These are phyloP conservation scores for Smallanthus sonchifolius DNA, from an alignment of 129 eudicot genomes.

Conservation along the genomic window DNA sequence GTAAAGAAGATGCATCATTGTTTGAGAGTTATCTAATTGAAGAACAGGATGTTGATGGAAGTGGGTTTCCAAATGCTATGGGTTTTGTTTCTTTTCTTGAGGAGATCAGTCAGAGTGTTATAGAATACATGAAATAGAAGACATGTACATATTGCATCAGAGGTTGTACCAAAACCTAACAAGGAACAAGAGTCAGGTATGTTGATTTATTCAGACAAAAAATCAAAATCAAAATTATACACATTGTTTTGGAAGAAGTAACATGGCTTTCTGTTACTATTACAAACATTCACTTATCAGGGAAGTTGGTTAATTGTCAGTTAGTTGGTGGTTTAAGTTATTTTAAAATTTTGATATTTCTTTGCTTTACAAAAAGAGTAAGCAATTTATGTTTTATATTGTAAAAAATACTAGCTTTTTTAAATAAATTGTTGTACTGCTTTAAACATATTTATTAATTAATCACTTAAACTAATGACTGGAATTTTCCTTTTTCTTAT, in stretches of 20 bases:
- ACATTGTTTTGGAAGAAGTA: slow-evolving; percentile 12
- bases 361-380: too few species aligned
- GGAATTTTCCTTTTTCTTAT: too few species aligned
- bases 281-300: background rate
- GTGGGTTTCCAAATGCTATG: slow-evolving; percentile 76
- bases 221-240: slow-evolving; percentile 10
- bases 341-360: too few species aligned
- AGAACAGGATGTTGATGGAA: slow-evolving; percentile 91
- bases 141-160: slow-evolving; percentile 23
- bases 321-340: background rate
- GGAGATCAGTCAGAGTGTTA: slow-evolving; percentile 66
- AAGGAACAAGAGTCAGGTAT: slow-evolving; percentile 17
- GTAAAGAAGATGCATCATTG: slow-evolving; percentile 69
- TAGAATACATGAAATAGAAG: slow-evolving; percentile 73
- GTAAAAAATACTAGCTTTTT: too few species aligned
- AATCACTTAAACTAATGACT: too few species aligned
- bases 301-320: background rate
- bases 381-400: too few species aligned
- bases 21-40: slow-evolving; percentile 89
- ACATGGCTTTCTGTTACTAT: background rate
- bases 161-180: slow-evolving; percentile 10
- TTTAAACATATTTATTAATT: too few species aligned
- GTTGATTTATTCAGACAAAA: background rate
- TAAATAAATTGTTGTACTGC: too few species aligned
- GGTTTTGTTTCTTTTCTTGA: slow-evolving; percentile 95